Conservation (phyloP, 1,284 basidiomycete species). For the Naganishia sp. region DNA sequence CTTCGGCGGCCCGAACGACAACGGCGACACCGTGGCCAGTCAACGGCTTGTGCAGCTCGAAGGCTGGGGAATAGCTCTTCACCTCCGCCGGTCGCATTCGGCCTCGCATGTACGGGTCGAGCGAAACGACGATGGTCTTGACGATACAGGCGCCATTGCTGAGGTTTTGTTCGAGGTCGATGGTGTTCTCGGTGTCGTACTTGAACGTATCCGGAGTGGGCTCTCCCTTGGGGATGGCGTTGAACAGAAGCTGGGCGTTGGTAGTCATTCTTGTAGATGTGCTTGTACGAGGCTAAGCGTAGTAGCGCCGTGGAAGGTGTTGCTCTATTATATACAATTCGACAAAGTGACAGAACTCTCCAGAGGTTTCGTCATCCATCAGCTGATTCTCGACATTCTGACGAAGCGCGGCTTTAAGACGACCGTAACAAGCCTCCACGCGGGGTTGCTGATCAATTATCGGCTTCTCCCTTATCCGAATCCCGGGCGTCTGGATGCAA, state of each 20-base stretch:
- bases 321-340: not conserved
- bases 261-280: conserved; percentile 20
- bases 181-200: conserved; percentile 58
- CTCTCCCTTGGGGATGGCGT: conserved; percentile 51
- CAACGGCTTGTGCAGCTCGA: conserved; percentile 29
- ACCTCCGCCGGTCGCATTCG: conserved; percentile 48
- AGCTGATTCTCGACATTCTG: conserved; percentile 2
- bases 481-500: not conserved
- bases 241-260: conserved; percentile 40
- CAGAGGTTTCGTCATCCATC: not conserved
- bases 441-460: not conserved
- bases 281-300: not conserved
- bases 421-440: not conserved
- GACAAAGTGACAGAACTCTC: not conserved
- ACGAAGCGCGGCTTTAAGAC: too few relatives aligned
- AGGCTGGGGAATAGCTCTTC: conserved; percentile 36
- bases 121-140: conserved; percentile 57
- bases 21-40: conserved; percentile 26
- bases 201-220: conserved; percentile 59
- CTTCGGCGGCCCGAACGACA: conserved; percentile 3
- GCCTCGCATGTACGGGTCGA: conserved; percentile 61
- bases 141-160: conserved; percentile 61
- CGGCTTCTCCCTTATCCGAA: not conserved
- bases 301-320: not conserved
- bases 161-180: conserved; percentile 59